These are phyloP conservation scores for Suhomyces pyralidae DNA, from an alignment of 805 yeast genomes.

Conservation along the genomic window DNA sequence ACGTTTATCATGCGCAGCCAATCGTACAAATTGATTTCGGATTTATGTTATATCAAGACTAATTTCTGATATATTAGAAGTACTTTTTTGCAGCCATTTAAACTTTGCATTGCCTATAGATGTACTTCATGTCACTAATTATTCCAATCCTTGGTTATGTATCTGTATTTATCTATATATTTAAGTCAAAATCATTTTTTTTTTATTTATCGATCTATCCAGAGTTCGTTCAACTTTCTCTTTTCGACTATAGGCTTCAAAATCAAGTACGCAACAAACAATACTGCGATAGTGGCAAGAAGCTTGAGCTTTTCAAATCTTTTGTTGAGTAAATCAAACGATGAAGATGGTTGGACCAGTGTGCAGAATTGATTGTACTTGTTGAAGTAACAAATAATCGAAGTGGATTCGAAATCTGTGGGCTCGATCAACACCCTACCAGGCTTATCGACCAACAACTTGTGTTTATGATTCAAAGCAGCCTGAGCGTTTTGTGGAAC, in stretches of 20 bases:
- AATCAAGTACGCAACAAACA: constrained; percentile 46
- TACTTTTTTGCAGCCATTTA: too few species aligned
- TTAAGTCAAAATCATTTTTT: background rate
- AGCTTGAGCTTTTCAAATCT: constrained; percentile 68
- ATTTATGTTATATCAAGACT: too few species aligned
- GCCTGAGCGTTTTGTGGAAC: constrained; percentile 40
- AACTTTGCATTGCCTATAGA: too few species aligned
- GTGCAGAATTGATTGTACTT: constrained; percentile 70
- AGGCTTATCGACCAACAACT: constrained; percentile 17
- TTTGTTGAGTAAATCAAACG: constrained; percentile 71
- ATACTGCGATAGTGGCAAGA: constrained; percentile 52
- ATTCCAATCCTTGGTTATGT: too few species aligned
- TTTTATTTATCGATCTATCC: constrained; percentile 36
- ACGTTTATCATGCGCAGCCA: too few species aligned
- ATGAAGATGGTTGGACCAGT: constrained; percentile 72
- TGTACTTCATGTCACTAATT: too few species aligned
- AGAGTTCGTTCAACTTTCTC: constrained; percentile 50
- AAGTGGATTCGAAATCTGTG: constrained; percentile 79
- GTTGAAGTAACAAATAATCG: constrained; percentile 63
- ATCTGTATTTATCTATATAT: background rate
- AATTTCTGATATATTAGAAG: too few species aligned
- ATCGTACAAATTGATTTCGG: too few species aligned
- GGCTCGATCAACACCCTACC: constrained; percentile 29
- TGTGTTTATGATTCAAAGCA: constrained; percentile 36
- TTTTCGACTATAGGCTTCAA: constrained; percentile 56